These are phyloP conservation scores for Bisporella sp. DNA, from an alignment of 2,329 filamentous ascomycete species.

Conservation along the genomic window DNA sequence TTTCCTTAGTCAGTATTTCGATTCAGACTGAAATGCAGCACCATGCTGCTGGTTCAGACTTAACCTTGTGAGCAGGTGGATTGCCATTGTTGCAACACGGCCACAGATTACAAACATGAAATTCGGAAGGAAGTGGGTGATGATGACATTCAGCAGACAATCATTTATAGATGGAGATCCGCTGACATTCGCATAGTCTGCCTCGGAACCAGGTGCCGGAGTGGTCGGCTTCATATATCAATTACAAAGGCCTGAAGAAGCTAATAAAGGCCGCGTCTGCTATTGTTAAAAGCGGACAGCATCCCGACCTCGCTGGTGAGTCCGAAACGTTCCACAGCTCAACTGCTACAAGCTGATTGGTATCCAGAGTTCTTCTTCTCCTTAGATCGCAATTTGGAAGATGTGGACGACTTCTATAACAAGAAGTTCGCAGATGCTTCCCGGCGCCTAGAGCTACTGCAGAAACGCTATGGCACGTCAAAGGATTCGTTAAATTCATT, in stretches of 20 bases:
- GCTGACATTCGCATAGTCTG: slow-evolving; percentile 39
- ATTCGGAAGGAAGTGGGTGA: slow-evolving; percentile 53
- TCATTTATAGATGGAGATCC: too few relatives aligned
- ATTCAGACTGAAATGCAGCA: neutral
- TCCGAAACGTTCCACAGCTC: slow-evolving; percentile 18
- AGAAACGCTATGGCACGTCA: slow-evolving; percentile 77
- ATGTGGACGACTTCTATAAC: slow-evolving; percentile 95
- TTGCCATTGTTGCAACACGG: neutral
- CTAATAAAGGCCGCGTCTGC: slow-evolving; percentile 74
- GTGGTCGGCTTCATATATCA: slow-evolving; percentile 78
- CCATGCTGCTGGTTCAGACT: slow-evolving; percentile 1
- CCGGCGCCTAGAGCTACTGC: slow-evolving; percentile 75
- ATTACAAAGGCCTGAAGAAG: slow-evolving; percentile 91
- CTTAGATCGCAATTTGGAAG: slow-evolving; percentile 93
- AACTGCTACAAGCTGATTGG: too few relatives aligned
- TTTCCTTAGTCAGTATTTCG: neutral
- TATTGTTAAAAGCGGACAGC: slow-evolving; percentile 59
- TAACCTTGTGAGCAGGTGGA: slow-evolving; percentile 1
- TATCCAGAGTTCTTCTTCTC: slow-evolving; percentile 87
- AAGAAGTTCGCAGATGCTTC: slow-evolving; percentile 84
- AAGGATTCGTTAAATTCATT: slow-evolving; percentile 64
- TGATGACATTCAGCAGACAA: too few relatives aligned
- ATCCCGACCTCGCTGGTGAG: slow-evolving; percentile 87
- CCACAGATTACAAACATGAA: slow-evolving; percentile 41
- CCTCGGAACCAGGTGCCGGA: slow-evolving; percentile 80